phyloP scores from a whole-genome alignment of 1,139 yeast genomes.

The Debaryomyces nepalensis region DNA sequence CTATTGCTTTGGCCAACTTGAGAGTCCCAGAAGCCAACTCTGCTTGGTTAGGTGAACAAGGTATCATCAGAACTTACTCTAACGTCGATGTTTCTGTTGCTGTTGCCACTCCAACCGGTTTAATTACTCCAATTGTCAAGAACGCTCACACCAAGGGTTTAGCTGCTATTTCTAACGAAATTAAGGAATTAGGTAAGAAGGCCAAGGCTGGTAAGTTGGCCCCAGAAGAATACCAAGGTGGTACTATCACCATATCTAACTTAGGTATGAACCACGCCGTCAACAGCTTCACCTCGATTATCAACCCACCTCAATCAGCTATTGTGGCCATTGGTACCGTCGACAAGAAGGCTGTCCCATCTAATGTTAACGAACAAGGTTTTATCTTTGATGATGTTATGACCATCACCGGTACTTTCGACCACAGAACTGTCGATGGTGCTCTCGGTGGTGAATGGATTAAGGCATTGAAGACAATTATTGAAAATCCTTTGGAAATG shows the following conservation, averaged over 20 bases:
- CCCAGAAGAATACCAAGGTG: constrained; percentile 99
- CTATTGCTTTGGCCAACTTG: constrained; percentile 85
- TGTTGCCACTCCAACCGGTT: constrained; percentile 97
- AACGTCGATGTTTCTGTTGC: constrained; percentile 98
- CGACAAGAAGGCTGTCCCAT: constrained; percentile 92
- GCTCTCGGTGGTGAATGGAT: constrained; percentile 98
- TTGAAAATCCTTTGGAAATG: constrained; percentile 96
- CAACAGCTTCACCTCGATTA: constrained; percentile 88
- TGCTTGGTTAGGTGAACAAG: constrained; percentile 88
- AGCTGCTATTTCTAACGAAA: constrained; percentile 74
- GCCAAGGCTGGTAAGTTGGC: constrained; percentile 90
- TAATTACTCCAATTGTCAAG: constrained; percentile 93
- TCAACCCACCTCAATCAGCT: constrained; percentile 96
- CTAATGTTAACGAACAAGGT: constrained; percentile 87
- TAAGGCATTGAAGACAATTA: constrained; percentile 84
- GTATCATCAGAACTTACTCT: constrained; percentile 88
- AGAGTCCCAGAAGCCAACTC: constrained; percentile 95
- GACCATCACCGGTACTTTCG: constrained; percentile 94
- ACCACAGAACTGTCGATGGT: constrained; percentile 97
- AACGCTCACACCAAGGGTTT: constrained; percentile 89
- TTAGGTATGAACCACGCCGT: constrained; percentile 98
- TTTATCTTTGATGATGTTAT: constrained; percentile 90
- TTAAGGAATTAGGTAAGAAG: constrained; percentile 93
- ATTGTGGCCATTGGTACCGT: constrained; percentile 94
- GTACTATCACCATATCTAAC: constrained; percentile 97